phyloP scores from a whole-genome alignment of 805 yeast species.

The Lipomyces yamanashiensis region DNA sequence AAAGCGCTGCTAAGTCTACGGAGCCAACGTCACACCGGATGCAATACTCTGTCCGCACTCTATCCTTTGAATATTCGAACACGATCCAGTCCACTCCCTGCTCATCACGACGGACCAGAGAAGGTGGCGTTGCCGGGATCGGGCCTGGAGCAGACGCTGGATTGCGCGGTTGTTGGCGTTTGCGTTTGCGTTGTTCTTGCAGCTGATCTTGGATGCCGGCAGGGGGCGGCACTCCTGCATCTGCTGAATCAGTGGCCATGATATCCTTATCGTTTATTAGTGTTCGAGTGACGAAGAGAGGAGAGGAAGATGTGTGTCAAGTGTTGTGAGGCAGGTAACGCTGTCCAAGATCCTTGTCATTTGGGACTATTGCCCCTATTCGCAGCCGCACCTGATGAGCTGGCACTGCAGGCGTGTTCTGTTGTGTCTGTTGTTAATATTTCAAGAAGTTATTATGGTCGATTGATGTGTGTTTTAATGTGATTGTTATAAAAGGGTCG shows the following conservation, averaged over 20 bases:
- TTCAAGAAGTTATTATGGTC: too few relatives aligned
- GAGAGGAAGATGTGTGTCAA: too few relatives aligned
- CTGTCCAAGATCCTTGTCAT: too few relatives aligned
- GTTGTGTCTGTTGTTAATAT: too few relatives aligned
- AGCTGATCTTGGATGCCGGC: slow-evolving; percentile 3
- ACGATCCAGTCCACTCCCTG: slow-evolving; percentile 43
- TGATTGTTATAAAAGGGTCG: too few relatives aligned
- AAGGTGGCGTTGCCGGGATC: slow-evolving; percentile 41
- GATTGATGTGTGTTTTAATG: too few relatives aligned
- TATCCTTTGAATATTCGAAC: slow-evolving; percentile 45
- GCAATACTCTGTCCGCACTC: slow-evolving; percentile 41
- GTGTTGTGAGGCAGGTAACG: too few relatives aligned
- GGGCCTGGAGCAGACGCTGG: slow-evolving; percentile 39
- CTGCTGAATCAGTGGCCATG: not conserved
- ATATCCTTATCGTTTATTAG: too few relatives aligned
- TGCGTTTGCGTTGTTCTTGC: not conserved
- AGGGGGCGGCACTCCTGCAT: not conserved
- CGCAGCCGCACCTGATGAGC: too few relatives aligned
- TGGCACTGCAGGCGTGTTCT: too few relatives aligned
- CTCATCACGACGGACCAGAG: slow-evolving; percentile 39
- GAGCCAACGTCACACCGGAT: slow-evolving; percentile 47
- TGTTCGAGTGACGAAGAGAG: too few relatives aligned
- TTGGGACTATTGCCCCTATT: too few relatives aligned
- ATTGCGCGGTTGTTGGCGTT: not conserved
- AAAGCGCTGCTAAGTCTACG: slow-evolving; percentile 39